Base-by-base conservation (phyloP, 2,329 filamentous ascomycete species). In the Cordyceps militaris region DNA sequence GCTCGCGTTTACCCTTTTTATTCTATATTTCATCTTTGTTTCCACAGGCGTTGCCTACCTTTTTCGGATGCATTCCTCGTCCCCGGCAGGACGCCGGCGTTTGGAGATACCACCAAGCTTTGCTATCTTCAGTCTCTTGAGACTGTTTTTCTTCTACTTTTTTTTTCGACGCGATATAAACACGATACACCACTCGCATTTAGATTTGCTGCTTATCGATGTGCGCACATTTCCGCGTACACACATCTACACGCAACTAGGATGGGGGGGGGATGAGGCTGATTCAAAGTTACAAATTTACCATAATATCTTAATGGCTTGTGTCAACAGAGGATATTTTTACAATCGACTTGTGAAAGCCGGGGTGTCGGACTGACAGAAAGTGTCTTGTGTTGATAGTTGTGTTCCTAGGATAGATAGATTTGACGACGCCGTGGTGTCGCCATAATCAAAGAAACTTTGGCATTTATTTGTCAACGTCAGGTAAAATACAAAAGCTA, bases 51-150 rank as follows among this genome's bases (percentile, higher is more conserved):
- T 26, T n/a, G 21, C 28, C 21, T 36, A 57, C 43, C 47, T 43
- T 38, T 47, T 46, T 54, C 30, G 55, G 38, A 51, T 30, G 47
- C 55, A 61, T 61, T 60, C 58, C 54, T 53, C 59, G 62, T 64
- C 60, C 56, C 59, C 57, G 61, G 61, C 58, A 60, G 62, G 63
- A 59, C 61, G 51, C 49, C 52, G 64, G 63, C 61, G 62, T 64
- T 62, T 61, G 58, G 61, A 62, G 62, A 63, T 64, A 63, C 61
- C 62, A 63, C 58, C 42, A 58, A 49, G 26, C 50, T 23, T 34
- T 47, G 26, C 49, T 40, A 40, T 32, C 28, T 36, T 42, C 38
- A 9, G 9, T 46, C 13, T 32, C 2, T 9, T 7, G 4, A 30
- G 30, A n/a, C 43, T 36, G 16, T 32, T n/a, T 46, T 23, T 24